These are phyloP conservation scores for Tuber calosporum DNA, from an alignment of 495 filamentous ascomycete species.

Conservation along the genomic window DNA sequence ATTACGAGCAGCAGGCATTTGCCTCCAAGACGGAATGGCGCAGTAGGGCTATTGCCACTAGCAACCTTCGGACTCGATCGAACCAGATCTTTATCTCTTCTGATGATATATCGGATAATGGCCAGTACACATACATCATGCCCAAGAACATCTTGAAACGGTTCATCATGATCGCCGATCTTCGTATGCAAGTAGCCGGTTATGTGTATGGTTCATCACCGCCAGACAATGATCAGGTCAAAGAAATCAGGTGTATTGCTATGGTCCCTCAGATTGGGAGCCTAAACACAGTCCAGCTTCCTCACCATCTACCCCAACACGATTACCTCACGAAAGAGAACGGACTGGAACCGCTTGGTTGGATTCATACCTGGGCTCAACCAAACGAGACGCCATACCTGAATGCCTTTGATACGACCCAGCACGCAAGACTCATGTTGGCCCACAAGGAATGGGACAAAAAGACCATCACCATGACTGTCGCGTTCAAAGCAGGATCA, in stretches of 20 bases:
- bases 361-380: slow-evolving; percentile 92
- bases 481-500: slow-evolving; percentile 96
- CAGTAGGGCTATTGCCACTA: slow-evolving; percentile 90
- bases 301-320: slow-evolving; percentile 87
- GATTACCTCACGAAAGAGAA: slow-evolving; percentile 66
- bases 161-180: slow-evolving; percentile 96
- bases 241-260: slow-evolving; percentile 91
- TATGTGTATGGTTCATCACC: slow-evolving; percentile 93
- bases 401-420: slow-evolving; percentile 87
- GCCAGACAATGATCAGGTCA: slow-evolving; percentile 89
- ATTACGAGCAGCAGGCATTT: slow-evolving; percentile 95
- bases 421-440: slow-evolving; percentile 82
- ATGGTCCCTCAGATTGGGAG: slow-evolving; percentile 97
- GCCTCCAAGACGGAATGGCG: slow-evolving; percentile 99
- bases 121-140: slow-evolving; percentile 91
- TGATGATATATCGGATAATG: slow-evolving; percentile 69
- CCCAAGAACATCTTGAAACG: slow-evolving; percentile 98
- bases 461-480: slow-evolving; percentile 91
- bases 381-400: slow-evolving; percentile 88
- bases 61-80: slow-evolving; percentile 84
- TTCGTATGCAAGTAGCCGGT: slow-evolving; percentile 90
- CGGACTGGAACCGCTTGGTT: slow-evolving; percentile 76
- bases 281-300: slow-evolving; percentile 81
- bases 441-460: slow-evolving; percentile 80
- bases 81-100: slow-evolving; percentile 99